Conservation (phyloP, 179 eudicot genomes). For the Spergularia azorica region DNA sequence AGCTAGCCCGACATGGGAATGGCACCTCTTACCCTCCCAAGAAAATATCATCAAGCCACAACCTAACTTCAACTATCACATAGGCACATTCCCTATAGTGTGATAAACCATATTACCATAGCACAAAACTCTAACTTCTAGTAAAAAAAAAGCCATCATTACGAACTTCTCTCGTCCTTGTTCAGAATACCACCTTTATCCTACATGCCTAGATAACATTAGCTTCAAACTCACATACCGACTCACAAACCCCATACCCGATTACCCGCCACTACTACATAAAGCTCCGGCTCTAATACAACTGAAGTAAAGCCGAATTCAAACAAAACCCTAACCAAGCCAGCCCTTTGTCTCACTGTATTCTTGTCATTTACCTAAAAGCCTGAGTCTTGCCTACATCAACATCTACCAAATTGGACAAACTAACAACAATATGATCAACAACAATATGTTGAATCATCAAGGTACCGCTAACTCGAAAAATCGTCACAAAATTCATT, state of each 20-base stretch:
- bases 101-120: not conserved
- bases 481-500: constrained; percentile 3
- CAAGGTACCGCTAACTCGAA: not conserved
- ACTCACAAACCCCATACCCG: not conserved
- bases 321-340: too few species aligned
- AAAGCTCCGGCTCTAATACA: not conserved
- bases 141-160: not conserved
- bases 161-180: not conserved
- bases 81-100: not conserved
- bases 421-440: not conserved
- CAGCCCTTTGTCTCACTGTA: too few species aligned
- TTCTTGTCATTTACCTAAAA: too few species aligned
- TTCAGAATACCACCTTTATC: not conserved
- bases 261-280: not conserved
- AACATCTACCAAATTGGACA: not conserved
- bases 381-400: not conserved
- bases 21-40: too few species aligned
- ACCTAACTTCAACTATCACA: too few species aligned
- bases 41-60: too few species aligned
- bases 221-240: not conserved
- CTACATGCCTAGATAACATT: too few species aligned
- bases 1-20: too few species aligned
- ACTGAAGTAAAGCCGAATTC: too few species aligned
- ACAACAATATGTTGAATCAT: not conserved
- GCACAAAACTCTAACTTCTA: not conserved